Base-by-base conservation (phyloP, 2,329 filamentous ascomycete species). In the Apiospora kogelbergensis region DNA sequence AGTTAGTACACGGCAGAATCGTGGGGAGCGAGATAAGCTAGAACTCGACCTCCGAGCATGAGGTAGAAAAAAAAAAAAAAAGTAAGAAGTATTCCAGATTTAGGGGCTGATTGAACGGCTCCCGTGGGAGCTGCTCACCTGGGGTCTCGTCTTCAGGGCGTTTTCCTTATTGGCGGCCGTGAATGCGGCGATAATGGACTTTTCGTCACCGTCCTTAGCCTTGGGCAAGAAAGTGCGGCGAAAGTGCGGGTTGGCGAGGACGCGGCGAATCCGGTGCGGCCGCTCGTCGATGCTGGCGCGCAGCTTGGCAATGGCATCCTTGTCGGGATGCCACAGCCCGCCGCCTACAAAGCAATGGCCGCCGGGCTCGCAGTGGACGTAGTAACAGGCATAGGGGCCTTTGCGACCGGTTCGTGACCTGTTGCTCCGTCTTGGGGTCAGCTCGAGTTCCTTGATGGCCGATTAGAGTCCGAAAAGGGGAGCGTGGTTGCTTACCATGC, bases 341-440 rank as follows among this genome's bases (percentile, higher is more conserved):
- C 93, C 93, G 69, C 92, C 94, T 53, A 97, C 83, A 74, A 95
- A 92, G 76, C 89, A 91, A 11, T 60, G 53, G 66, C 86, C 83
- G 2, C 84, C 84, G 13, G 94, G 93, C 77, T 95, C 89, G 72
- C 93, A 86, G 78, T 97, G 94, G 24, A 97, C 82, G 81, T 97
- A 97, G 81, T 97, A 97, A 76, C 90, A 91, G 7, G 94, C 94
- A 79, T 96, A 97, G 11, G 92, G 91, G 0, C 93, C 93, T 80
- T 97, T 97, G 68, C 92, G 88, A 24, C 94, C 94, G 0, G 94
- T 97, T 24, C 94, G 90, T 68, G 93, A 96, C 89, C 86, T 88
- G 72, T 60, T 33, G 42, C 13, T n/a, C 15, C 7, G 53, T 68
- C 24, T 45, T 30, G 63, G 24, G 67, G 65, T 42, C 40, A 66